Conservation (phyloP, 352 stramenopile genomes). For the Phytophthora agathidicida region DNA sequence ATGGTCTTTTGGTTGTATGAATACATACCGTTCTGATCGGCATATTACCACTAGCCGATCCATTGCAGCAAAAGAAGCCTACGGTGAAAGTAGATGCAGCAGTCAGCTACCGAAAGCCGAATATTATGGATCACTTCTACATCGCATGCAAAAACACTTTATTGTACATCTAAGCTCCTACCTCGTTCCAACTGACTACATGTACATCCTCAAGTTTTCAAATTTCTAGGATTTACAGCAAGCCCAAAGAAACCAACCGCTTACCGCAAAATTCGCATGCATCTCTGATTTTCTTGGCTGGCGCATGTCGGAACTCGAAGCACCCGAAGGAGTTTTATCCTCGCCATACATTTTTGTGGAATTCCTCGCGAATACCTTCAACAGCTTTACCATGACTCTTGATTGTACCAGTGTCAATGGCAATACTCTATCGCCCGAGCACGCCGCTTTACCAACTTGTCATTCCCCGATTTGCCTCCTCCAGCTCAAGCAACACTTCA, state of each 20-base stretch:
- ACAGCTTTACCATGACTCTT: not conserved
- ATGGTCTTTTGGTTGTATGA: no score
- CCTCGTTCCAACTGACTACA: slow-evolving; percentile 13
- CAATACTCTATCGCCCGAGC: not conserved
- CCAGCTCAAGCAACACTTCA: slow-evolving; percentile 4
- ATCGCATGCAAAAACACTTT: slow-evolving; percentile 36
- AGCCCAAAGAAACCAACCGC: slow-evolving; percentile 2
- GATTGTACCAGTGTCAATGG: not conserved
- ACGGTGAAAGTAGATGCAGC: no score
- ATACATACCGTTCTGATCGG: slow-evolving; percentile 18
- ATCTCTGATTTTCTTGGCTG: no score
- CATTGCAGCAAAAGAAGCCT: no score
- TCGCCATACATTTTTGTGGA: not conserved
- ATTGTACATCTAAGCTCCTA: no score
- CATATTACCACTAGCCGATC: slow-evolving; percentile 4
- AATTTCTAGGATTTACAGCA: not conserved
- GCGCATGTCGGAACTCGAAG: no score
- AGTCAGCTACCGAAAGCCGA: no score
- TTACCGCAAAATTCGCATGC: no score
- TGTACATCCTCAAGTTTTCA: slow-evolving; percentile 14
- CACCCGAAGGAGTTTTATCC: no score
- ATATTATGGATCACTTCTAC: slow-evolving; percentile 21
- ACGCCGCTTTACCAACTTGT: not conserved
- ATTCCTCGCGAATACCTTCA: not conserved
- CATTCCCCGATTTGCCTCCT: slow-evolving; percentile 21